phyloP scores from a whole-genome alignment of 331 rosid species.

The Prunus yedoensis region DNA sequence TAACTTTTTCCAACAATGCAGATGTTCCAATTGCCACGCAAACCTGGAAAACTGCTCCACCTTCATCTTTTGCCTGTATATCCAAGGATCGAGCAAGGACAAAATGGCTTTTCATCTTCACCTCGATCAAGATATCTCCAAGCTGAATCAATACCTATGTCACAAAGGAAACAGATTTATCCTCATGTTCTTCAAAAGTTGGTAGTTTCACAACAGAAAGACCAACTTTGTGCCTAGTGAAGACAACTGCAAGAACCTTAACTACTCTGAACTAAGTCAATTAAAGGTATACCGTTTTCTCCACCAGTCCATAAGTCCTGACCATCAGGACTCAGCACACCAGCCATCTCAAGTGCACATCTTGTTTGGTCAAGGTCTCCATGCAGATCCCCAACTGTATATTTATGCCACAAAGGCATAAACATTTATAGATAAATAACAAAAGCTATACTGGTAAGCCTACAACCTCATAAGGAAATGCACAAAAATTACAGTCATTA shows the following conservation, averaged over 20 bases:
- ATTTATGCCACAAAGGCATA: not conserved
- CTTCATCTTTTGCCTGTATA: conserved; percentile 71
- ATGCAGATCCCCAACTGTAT: conserved; percentile 88
- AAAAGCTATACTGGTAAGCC: not conserved
- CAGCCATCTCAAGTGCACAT: conserved; percentile 87
- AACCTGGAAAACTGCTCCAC: conserved; percentile 99
- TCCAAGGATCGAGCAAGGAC: conserved; percentile 84
- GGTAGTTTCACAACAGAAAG: not conserved
- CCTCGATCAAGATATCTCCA: conserved; percentile 97
- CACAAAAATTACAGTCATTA: not conserved
- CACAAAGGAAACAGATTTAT: conserved; percentile 4
- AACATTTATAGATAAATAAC: not conserved
- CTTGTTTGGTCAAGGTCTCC: conserved; percentile 86
- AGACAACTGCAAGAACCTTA: not conserved
- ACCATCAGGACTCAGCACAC: conserved; percentile 76
- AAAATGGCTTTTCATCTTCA: conserved; percentile 88
- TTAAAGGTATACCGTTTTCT: conserved; percentile 51
- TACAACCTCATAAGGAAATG: not conserved
- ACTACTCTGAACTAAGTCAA: not conserved
- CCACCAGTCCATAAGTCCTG: conserved; percentile 88
- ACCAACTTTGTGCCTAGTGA: not conserved
- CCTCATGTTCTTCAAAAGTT: not conserved
- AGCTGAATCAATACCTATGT: conserved; percentile 83
- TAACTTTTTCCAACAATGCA: not conserved
- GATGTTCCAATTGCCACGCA: conserved; percentile 20